A percentile compares a stretch with the other conserved stretches of the same genome.
Conservation (phyloP, 2,329 filamentous ascomycete genomes). For the Pseudopyricularia javanii region DNA sequence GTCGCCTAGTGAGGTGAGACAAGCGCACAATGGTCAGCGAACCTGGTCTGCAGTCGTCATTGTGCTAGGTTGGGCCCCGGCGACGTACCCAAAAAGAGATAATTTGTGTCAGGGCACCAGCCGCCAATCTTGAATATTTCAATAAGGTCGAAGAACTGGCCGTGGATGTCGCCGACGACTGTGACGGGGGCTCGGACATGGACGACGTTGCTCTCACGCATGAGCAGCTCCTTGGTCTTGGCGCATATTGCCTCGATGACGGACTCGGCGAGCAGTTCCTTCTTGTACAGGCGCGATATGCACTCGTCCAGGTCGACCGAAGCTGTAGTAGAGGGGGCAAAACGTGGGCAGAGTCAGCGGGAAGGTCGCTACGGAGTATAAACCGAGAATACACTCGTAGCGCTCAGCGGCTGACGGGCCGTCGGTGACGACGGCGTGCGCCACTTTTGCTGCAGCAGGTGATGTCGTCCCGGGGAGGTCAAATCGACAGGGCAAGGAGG, state of each 20-base stretch:
- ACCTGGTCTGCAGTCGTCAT: not conserved
- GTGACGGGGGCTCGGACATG: constrained; percentile 93
- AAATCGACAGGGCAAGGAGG: constrained; percentile 73
- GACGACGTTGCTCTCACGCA: constrained; percentile 99
- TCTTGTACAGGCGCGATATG: constrained; percentile 91
- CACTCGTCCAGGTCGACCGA: constrained; percentile 98
- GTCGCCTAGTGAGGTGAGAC: constrained; percentile 48
- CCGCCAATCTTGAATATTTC: constrained; percentile 99
- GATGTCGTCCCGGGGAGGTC: constrained; percentile 18
- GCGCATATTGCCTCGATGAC: constrained; percentile 99
- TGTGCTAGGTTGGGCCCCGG: not conserved
- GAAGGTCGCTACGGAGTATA: not conserved
- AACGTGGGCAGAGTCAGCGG: constrained; percentile 6
- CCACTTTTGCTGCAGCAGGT: not conserved
- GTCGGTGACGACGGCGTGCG: not conserved
- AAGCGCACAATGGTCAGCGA: not conserved
- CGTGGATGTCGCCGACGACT: constrained; percentile 96
- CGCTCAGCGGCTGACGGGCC: not conserved
- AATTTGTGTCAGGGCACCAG: constrained; percentile 95
- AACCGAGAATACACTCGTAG: not conserved
- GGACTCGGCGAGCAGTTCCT: constrained; percentile 87
- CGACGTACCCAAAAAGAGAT: constrained; percentile 75
- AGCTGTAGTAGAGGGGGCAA: constrained; percentile 33
- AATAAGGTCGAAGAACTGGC: constrained; percentile 97
- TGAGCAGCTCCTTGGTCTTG: constrained; percentile 95